Evolutionary conservation across 352 stramenopile genomes (phyloP), one percentile per base, ranked within the genome.

Genomic region (Phytophthora megakarya): DNA sequence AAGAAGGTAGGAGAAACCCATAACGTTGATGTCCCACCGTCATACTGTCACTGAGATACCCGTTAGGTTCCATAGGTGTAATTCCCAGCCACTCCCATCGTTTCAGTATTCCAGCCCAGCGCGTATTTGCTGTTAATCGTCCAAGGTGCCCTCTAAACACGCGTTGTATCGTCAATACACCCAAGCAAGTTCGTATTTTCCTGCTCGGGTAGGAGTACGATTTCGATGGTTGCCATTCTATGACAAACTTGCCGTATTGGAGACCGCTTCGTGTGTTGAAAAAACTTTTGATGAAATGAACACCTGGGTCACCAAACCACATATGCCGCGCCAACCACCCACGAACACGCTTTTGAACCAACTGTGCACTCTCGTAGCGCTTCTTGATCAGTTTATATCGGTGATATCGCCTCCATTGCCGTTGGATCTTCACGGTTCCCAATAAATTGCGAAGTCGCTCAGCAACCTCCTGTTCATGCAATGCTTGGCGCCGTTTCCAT

Each of bases 1-100:
- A 67, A 1, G 78, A 83, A n/a, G 80, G 75, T 16, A 89, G 60
- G 1, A 88, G 16, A 26, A 87, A 78, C n/a, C 72, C 78, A 44
- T 91, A 89, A 5, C 72, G 73, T 39, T 81, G 57, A 13, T 78
- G 76, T 1, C 80, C 80, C 2, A 88, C 65, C 7, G 64, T 76
- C 78, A 90, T 81, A 23, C 71, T 81, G 49, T 90, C 80, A 26
- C 58, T 81, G 33, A 69, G 76, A 18, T 71, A 47, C 4, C 67
- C 64, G 16, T 42, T 76, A 13, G 47, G 61, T 45, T 75, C 59
- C 15, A 42, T 73, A 7, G 64, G 40, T 9, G 59, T 70, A 15
- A 91, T 75, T 8, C 75, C 71, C 42, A 93, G 71, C 84, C 84
- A 93, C 55, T 91, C 72, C 84, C 84, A 93, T 18, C 80, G 71